Evolutionary conservation across 140 eudicot species (phyloP).

Genomic region (Artemisia princeps): DNA sequence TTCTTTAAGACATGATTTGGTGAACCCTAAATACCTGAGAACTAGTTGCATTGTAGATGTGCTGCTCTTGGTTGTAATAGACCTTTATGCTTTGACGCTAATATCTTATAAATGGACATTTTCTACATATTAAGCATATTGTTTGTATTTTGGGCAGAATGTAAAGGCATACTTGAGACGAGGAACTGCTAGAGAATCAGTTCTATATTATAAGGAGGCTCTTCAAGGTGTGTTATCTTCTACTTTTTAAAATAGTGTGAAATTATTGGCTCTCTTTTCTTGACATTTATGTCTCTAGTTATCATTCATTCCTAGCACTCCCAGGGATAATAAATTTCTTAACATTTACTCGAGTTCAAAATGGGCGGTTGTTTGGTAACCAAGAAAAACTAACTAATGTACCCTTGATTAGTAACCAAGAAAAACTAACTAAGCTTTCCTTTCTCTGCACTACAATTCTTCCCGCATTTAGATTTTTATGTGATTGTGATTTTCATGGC

Average conservation of each 20-base stretch:
- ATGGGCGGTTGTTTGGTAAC: too few relatives aligned
- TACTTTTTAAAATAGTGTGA: background rate
- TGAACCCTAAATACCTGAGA: background rate
- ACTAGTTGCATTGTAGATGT: background rate
- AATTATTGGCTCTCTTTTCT: too few relatives aligned
- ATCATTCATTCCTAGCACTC: too few relatives aligned
- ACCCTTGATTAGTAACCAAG: too few relatives aligned
- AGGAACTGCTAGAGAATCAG: slow-evolving; percentile 85
- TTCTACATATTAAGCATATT: background rate
- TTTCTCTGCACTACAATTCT: too few relatives aligned
- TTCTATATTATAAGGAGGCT: slow-evolving; percentile 63
- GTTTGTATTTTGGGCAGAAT: slow-evolving; percentile 45
- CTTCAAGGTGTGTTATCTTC: slow-evolving; percentile 56
- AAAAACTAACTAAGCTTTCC: too few relatives aligned
- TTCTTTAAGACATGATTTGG: background rate
- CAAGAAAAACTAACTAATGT: too few relatives aligned
- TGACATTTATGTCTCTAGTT: too few relatives aligned
- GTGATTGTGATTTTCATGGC: too few relatives aligned
- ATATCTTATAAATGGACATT: background rate
- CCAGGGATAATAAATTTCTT: too few relatives aligned
- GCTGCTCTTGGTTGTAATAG: background rate
- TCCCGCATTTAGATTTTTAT: too few relatives aligned
- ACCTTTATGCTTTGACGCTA: background rate
- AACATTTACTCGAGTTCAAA: too few relatives aligned
- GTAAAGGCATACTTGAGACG: slow-evolving; percentile 92